Conservation (phyloP, 2,329 filamentous ascomycete species). For the Botrytis paeoniae region DNA sequence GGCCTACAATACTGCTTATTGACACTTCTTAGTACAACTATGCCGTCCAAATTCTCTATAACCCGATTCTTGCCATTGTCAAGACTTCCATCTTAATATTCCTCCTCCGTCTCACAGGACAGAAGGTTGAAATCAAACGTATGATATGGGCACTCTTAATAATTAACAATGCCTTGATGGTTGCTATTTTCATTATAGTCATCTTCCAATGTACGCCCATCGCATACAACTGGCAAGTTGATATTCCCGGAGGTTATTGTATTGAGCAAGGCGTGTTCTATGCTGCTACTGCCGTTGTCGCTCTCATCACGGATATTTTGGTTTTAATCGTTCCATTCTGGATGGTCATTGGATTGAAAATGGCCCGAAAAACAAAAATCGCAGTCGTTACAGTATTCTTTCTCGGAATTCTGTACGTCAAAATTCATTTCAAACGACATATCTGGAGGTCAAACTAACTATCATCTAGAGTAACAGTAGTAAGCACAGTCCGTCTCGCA, state of each 20-base stretch:
- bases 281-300: neutral
- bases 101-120: neutral
- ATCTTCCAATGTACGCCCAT: neutral
- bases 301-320: neutral
- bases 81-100: neutral
- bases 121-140: neutral
- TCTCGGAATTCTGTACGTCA: neutral
- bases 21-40: neutral
- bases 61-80: neutral
- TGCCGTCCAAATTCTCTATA: neutral
- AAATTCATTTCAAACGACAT: neutral
- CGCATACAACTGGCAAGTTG: neutral
- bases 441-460: neutral
- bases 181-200: neutral
- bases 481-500: neutral
- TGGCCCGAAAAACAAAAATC: neutral
- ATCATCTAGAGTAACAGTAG: neutral
- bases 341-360: constrained; percentile 6
- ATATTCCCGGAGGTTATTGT: neutral
- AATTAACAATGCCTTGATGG: neutral
- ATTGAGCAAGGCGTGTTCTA: neutral
- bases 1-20: neutral
- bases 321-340: constrained; percentile 1
- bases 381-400: neutral
- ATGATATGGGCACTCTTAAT: neutral